Conservation (phyloP, 2,329 filamentous ascomycete species). For the Stachybotrys elegans region DNA sequence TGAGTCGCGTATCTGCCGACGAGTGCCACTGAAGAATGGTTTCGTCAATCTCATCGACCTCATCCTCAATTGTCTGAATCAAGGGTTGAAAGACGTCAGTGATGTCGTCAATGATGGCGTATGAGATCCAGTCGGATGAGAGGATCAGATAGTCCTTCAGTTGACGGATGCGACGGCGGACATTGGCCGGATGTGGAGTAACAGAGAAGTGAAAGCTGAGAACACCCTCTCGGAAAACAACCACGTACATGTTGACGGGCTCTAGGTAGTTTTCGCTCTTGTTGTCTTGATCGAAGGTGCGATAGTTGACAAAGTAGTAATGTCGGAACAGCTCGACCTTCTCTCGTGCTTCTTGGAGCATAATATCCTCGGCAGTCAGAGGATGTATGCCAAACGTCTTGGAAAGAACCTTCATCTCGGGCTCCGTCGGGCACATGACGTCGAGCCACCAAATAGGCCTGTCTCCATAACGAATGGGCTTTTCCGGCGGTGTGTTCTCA, state of each 20-base stretch:
- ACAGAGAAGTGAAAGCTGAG: conserved; percentile 97
- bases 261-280: conserved; percentile 87
- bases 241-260: conserved; percentile 94
- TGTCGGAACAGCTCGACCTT: conserved; percentile 97
- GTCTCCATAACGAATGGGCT: conserved; percentile 62
- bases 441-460: conserved; percentile 97
- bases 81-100: conserved; percentile 93
- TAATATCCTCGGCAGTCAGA: conserved; percentile 90
- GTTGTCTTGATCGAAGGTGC: conserved; percentile 92
- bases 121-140: conserved; percentile 96
- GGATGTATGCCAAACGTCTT: conserved; percentile 96
- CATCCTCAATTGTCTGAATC: conserved; percentile 88
- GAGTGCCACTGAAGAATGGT: conserved; percentile 80
- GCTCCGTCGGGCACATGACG: conserved; percentile 82
- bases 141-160: conserved; percentile 89
- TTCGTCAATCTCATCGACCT: conserved; percentile 96
- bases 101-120: conserved; percentile 96
- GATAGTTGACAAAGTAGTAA: conserved; percentile 99
- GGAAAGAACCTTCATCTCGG: conserved; percentile 89
- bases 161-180: conserved; percentile 87
- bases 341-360: conserved; percentile 94
- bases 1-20: conserved; percentile 36
- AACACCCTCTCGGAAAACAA: conserved; percentile 93
- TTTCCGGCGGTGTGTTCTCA: conserved; percentile 21
- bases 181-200: conserved; percentile 93